These are phyloP conservation scores for Pyricularia sp. DNA, from an alignment of 2,329 filamentous ascomycete genomes.

Conservation along the genomic window DNA sequence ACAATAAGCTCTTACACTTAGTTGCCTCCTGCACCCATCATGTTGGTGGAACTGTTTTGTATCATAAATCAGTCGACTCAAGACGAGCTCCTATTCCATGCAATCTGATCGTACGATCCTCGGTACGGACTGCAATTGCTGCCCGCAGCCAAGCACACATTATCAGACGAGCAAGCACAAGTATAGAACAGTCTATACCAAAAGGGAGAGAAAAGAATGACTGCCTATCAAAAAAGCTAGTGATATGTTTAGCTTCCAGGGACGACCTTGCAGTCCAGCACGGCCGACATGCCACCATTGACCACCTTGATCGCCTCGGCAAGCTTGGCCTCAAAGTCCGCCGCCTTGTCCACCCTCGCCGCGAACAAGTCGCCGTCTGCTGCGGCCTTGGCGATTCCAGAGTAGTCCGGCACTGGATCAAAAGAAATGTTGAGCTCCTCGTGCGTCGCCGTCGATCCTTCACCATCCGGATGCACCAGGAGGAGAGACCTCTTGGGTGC, in stretches of 20 bases:
- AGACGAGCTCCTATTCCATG: not conserved
- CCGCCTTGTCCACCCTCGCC: slow-evolving; percentile 34
- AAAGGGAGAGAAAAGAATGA: not conserved
- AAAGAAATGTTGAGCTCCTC: slow-evolving; percentile 56
- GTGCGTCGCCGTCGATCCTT: slow-evolving; percentile 44
- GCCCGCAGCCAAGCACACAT: not conserved
- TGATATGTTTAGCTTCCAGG: slow-evolving; percentile 26
- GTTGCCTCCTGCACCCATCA: not conserved
- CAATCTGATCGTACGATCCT: not conserved
- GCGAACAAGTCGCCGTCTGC: slow-evolving; percentile 43
- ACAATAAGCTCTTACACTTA: not conserved
- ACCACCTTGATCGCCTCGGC: slow-evolving; percentile 41
- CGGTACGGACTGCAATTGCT: not conserved
- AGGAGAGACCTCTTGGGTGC: slow-evolving; percentile 46
- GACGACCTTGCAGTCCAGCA: slow-evolving; percentile 43
- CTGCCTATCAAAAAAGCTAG: not conserved
- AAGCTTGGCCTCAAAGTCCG: slow-evolving; percentile 36
- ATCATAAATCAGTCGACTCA: not conserved
- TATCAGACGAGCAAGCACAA: not conserved
- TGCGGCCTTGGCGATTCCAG: slow-evolving; percentile 51
- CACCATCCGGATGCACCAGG: slow-evolving; percentile 48
- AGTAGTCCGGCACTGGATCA: slow-evolving; percentile 46
- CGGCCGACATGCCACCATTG: slow-evolving; percentile 38
- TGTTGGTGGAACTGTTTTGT: not conserved
- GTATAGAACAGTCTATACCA: not conserved